Evolutionary conservation across 495 filamentous ascomycete genomes (phyloP).

Genomic region (Neurospora sp.): DNA sequence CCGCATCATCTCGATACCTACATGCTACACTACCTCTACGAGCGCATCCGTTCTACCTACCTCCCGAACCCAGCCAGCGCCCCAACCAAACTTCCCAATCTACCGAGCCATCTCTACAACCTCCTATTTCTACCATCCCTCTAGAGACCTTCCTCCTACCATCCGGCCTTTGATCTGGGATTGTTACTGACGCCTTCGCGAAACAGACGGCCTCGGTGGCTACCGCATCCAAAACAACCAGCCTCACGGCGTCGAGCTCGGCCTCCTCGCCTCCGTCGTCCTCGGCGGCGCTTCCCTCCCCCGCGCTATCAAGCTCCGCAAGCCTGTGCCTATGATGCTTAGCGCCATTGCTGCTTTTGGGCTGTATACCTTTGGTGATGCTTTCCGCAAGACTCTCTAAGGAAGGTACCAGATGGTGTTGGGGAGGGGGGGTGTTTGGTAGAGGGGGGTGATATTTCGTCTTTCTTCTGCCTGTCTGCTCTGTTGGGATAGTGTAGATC

Average conservation of each 20-base stretch:
- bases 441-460: background rate
- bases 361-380: conserved; percentile 50
- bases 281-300: conserved; percentile 77
- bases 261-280: conserved; percentile 68
- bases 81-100: background rate
- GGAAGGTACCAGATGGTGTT: no score
- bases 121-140: background rate
- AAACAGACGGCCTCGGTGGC: conserved; percentile 54
- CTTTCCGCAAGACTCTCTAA: conserved; percentile 31
- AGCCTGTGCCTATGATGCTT: conserved; percentile 67
- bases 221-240: conserved; percentile 56
- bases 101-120: background rate
- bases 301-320: conserved; percentile 66
- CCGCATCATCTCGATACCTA: background rate
- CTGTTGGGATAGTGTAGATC: no score
- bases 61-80: background rate
- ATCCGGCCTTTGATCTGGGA: background rate
- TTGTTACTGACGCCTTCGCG: no score
- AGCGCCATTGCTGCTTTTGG: conserved; percentile 54
- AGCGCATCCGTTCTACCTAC: no score
- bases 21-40: background rate
- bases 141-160: background rate
- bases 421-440: no score
- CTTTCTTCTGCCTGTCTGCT: background rate
- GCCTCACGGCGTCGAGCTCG: conserved; percentile 64